Percentiles rank a stretch among this genome's conserved stretches.
Evolutionary conservation across 257 asterid species (phyloP).

Genomic region (Solanum paucissectum): DNA sequence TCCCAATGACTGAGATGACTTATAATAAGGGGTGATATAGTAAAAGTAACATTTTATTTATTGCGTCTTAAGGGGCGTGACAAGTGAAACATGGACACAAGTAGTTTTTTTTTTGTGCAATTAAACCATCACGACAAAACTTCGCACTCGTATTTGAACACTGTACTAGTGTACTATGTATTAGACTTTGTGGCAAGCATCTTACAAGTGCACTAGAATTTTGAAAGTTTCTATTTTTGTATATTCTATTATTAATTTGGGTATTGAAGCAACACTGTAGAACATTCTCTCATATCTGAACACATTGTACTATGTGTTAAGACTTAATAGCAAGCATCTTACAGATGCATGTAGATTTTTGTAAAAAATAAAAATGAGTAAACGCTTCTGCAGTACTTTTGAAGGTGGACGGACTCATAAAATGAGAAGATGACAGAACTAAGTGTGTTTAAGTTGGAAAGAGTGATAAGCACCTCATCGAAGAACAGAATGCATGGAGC

Average conservation of each 20-base stretch:
- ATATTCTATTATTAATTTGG: neutral
- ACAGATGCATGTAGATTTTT: neutral
- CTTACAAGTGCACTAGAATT: neutral
- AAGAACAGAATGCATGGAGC: constrained; percentile 93
- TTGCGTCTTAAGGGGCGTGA: neutral
- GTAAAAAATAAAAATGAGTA: neutral
- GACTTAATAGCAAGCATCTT: neutral
- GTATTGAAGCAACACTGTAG: neutral
- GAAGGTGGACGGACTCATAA: neutral
- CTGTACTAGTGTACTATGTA: neutral
- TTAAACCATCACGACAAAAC: neutral
- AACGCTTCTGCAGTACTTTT: neutral
- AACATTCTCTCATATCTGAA: neutral
- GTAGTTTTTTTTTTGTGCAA: neutral
- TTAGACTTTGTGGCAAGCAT: neutral
- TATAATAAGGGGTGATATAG: neutral
- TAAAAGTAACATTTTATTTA: neutral
- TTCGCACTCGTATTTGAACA: neutral
- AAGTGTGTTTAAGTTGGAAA: neutral
- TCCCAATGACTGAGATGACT: neutral
- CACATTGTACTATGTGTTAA: neutral
- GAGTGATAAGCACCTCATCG: constrained; percentile 53
- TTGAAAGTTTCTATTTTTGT: neutral
- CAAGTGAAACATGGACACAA: neutral
- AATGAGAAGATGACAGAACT: neutral